phyloP scores from a whole-genome alignment of 257 asterid genomes.

The Solanum stenotomum region DNA sequence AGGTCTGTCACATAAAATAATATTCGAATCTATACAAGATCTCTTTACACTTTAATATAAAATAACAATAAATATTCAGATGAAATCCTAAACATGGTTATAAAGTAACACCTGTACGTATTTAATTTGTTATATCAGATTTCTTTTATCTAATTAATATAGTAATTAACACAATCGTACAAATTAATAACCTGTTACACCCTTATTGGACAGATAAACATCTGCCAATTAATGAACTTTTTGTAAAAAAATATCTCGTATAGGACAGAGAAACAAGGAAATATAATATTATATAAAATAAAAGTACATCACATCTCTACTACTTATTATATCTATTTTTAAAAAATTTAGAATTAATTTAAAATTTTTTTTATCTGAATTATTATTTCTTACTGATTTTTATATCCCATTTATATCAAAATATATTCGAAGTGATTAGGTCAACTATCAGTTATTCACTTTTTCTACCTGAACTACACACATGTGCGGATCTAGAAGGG shows the following conservation, averaged over 20 bases:
- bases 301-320: not conserved
- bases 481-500: not conserved
- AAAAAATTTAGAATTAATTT: too few species aligned
- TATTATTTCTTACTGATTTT: too few species aligned
- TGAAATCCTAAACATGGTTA: not conserved
- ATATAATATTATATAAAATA: not conserved
- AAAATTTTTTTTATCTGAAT: too few species aligned
- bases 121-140: not conserved
- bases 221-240: not conserved
- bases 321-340: not conserved
- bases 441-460: not conserved
- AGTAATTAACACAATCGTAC: not conserved
- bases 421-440: not conserved
- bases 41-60: not conserved
- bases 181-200: not conserved
- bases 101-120: not conserved
- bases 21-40: not conserved
- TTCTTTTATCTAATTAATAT: not conserved
- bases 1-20: not conserved
- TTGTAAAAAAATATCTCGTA: not conserved
- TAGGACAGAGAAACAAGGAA: not conserved
- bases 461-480: not conserved
- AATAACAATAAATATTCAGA: not conserved
- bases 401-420: not conserved
- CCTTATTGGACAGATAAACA: not conserved